A percentile compares a stretch with the other conserved stretches of the same genome.
Evolutionary conservation across 2,329 filamentous ascomycete species (phyloP).

Genomic region (Botrytis porri): DNA sequence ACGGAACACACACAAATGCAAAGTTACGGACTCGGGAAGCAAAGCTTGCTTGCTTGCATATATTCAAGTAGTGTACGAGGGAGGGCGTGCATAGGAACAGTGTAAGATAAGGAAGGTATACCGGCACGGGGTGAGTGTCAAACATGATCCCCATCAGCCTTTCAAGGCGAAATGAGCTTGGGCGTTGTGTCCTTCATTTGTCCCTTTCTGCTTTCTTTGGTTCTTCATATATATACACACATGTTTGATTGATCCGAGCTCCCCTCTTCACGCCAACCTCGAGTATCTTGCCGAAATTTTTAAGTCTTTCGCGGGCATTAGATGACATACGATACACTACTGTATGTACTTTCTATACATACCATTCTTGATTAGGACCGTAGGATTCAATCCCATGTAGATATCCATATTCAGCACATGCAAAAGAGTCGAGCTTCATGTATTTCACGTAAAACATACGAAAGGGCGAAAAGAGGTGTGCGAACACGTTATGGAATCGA

Average conservation of each 20-base stretch:
- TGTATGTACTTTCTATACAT: background rate
- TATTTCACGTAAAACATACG: background rate
- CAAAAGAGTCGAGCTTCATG: background rate
- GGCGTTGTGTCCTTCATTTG: background rate
- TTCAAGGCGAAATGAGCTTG: slow-evolving; percentile 15
- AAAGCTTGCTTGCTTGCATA: slow-evolving; percentile 13
- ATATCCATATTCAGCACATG: background rate
- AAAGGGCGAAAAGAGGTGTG: background rate
- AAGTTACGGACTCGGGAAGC: slow-evolving; percentile 11
- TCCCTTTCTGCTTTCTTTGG: background rate
- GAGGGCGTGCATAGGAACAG: background rate
- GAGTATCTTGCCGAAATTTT: background rate
- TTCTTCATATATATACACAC: background rate
- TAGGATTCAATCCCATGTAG: background rate
- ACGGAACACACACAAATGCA: slow-evolving; percentile 5
- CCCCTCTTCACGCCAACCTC: background rate
- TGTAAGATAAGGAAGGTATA: background rate
- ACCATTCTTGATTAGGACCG: background rate
- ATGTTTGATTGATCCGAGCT: background rate
- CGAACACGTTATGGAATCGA: too few relatives aligned
- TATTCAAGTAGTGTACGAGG: background rate
- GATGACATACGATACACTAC: background rate
- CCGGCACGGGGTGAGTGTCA: slow-evolving; percentile 2
- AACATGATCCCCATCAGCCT: slow-evolving; percentile 15
- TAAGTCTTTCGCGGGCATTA: background rate